These are phyloP conservation scores for Skeletonema menzelii DNA, from an alignment of 108 stramenopile genomes.

Conservation along the genomic window DNA sequence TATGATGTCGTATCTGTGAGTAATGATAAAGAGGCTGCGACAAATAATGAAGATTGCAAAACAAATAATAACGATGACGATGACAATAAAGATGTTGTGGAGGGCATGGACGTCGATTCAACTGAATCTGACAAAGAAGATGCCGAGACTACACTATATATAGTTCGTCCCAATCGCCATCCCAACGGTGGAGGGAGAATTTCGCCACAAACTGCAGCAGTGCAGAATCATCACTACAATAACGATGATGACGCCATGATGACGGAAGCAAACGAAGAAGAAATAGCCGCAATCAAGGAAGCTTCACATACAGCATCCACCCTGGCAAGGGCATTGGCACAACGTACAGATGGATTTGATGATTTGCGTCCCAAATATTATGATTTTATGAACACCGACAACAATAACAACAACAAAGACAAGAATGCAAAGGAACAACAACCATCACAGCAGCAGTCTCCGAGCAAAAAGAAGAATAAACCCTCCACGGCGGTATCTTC, in stretches of 20 bases:
- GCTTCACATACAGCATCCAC: slow-evolving; percentile 27
- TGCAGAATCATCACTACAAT: neutral
- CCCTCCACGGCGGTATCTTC: neutral
- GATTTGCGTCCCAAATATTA: slow-evolving; percentile 28
- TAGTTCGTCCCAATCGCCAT: neutral
- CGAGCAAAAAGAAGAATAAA: slow-evolving; percentile 37
- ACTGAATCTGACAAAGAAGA: neutral
- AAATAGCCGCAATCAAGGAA: neutral
- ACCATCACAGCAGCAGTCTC: slow-evolving; percentile 42
- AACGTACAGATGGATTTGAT: slow-evolving; percentile 35
- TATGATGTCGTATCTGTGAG: slow-evolving; percentile 16
- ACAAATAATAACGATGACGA: neutral
- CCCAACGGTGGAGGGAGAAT: neutral
- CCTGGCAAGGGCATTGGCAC: slow-evolving; percentile 29
- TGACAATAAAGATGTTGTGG: neutral
- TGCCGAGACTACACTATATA: neutral
- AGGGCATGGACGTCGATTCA: slow-evolving; percentile 2
- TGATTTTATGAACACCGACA: slow-evolving; percentile 30
- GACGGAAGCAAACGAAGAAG: neutral
- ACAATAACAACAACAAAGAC: slow-evolving; percentile 1
- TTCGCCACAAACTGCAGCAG: neutral
- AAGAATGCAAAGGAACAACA: slow-evolving; percentile 26
- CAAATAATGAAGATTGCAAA: neutral
- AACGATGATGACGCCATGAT: neutral
- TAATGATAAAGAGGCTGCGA: neutral